Evolutionary conservation across 768 basidiomycete species (phyloP).

Genomic region (Hypholoma fasciculare): DNA sequence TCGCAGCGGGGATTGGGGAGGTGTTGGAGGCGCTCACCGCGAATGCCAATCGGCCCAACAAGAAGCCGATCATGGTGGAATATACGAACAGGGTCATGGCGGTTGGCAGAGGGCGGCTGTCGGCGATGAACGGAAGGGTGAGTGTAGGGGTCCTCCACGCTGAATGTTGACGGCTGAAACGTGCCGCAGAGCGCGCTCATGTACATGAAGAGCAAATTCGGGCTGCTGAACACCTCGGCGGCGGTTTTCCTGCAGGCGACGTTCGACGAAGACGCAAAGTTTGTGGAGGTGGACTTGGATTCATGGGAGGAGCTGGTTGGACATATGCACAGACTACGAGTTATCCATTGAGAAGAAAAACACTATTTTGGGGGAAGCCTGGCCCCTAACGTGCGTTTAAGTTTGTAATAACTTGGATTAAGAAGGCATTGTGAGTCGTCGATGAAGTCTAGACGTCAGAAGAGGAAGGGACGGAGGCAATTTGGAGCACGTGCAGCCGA

Average conservation of each 20-base stretch:
- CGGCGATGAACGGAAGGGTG: conserved; percentile 32
- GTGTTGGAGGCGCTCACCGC: conserved; percentile 27
- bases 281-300: conserved; percentile 35
- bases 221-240: conserved; percentile 28
- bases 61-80: conserved; percentile 32
- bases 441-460: not conserved
- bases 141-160: not conserved
- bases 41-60: conserved; percentile 15
- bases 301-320: conserved; percentile 37
- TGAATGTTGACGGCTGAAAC: not conserved
- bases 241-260: conserved; percentile 28
- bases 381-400: too few relatives aligned
- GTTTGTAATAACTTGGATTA: too few relatives aligned
- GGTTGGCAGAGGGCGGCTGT: conserved; percentile 31
- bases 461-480: not conserved
- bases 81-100: conserved; percentile 32
- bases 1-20: conserved; percentile 34
- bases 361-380: not conserved
- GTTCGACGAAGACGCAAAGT: conserved; percentile 25
- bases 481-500: not conserved
- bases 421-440: too few relatives aligned
- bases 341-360: conserved; percentile 18
- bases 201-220: conserved; percentile 38
- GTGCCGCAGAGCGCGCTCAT: conserved; percentile 29
- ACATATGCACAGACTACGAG: conserved; percentile 26